Evolutionary conservation across 108 stramenopile species (phyloP).

Genomic region (Cyclotella distinguenda): DNA sequence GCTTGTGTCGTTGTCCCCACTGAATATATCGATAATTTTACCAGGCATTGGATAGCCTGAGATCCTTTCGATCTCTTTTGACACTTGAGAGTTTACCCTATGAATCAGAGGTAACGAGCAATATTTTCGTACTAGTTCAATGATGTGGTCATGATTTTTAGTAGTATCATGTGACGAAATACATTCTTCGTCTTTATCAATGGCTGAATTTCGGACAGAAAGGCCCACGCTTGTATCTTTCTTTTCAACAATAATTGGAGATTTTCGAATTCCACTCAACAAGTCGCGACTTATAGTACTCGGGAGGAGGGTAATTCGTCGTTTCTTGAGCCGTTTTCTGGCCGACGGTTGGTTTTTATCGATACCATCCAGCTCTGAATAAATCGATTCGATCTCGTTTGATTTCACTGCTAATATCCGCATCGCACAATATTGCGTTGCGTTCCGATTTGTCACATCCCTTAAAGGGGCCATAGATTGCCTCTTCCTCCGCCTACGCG

Average conservation of each 20-base stretch:
- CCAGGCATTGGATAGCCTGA: constrained; percentile 30
- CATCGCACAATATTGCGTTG: no score
- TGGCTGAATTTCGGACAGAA: no score
- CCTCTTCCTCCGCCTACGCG: constrained; percentile 2
- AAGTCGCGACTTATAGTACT: neutral
- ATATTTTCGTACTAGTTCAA: constrained; percentile 30
- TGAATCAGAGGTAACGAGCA: constrained; percentile 10
- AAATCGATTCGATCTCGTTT: no score
- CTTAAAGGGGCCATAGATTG: neutral
- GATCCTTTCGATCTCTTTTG: constrained; percentile 19
- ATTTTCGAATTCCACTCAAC: neutral
- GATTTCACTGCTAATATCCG: no score
- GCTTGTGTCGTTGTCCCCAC: neutral
- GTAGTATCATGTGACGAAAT: neutral
- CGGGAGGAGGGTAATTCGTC: constrained; percentile 24
- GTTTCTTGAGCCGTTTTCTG: constrained; percentile 1
- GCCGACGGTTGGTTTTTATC: neutral
- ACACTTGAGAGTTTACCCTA: constrained; percentile 2
- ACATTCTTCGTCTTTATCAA: neutral
- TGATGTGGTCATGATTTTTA: neutral
- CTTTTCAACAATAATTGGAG: no score
- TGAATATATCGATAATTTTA: neutral
- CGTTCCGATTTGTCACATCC: neutral
- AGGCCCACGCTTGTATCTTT: no score
- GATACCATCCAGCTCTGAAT: neutral